These are phyloP conservation scores for Paralagenidium karlingii DNA, from an alignment of 352 stramenopile species.

Conservation along the genomic window DNA sequence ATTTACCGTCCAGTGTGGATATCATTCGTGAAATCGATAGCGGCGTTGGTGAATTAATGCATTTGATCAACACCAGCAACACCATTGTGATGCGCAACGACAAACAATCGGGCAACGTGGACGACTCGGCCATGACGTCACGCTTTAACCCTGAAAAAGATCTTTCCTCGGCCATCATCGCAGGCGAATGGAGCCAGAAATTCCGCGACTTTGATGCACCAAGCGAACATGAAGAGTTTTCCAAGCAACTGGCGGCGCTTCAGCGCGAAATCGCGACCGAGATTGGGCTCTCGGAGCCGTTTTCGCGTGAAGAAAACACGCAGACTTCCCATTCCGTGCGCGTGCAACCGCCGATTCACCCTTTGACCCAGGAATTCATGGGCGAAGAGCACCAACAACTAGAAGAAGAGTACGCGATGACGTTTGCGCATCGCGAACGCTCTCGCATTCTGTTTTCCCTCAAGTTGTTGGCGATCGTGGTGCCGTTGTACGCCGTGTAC, in stretches of 20 bases:
- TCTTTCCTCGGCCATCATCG: slow-evolving; percentile 32
- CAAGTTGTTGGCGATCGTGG: slow-evolving; percentile 57
- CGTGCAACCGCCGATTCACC: slow-evolving; percentile 59
- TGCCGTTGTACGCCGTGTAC: slow-evolving; percentile 58
- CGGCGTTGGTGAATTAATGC: slow-evolving; percentile 22
- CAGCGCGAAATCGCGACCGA: slow-evolving; percentile 62
- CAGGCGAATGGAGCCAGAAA: slow-evolving; percentile 69
- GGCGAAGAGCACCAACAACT: slow-evolving; percentile 67
- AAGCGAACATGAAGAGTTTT: slow-evolving; percentile 64
- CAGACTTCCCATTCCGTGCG: too few relatives aligned
- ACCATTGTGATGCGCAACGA: background rate
- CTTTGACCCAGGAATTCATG: slow-evolving; percentile 76
- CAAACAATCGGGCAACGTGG: too few relatives aligned
- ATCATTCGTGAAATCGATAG: slow-evolving; percentile 82
- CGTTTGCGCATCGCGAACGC: slow-evolving; percentile 56
- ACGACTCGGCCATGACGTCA: too few relatives aligned
- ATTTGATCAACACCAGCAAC: background rate
- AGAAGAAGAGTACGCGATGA: slow-evolving; percentile 60
- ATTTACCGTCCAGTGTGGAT: slow-evolving; percentile 65
- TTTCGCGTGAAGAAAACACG: slow-evolving; percentile 53
- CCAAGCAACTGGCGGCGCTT: slow-evolving; percentile 52
- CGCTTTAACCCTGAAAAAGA: too few relatives aligned
- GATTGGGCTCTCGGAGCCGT: slow-evolving; percentile 49
- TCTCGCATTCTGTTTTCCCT: slow-evolving; percentile 51
- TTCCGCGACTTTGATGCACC: slow-evolving; percentile 70